Evolutionary conservation across 2,329 filamentous ascomycete species (phyloP).

Genomic region (Teratosphaeria pseudoeucalypti): DNA sequence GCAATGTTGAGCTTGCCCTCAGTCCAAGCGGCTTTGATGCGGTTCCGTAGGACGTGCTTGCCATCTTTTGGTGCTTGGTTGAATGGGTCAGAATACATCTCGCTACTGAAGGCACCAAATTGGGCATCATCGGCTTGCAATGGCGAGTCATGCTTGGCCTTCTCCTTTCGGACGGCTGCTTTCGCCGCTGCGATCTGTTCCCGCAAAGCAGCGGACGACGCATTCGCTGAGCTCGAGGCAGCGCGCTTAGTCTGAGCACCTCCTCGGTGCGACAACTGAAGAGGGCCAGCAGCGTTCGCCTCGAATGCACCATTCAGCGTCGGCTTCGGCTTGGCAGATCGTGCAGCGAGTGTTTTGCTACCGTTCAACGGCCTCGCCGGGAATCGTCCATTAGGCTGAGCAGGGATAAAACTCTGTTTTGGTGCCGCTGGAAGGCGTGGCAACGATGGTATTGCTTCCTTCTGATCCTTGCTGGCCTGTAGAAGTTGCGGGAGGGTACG

Average conservation of each 20-base stretch:
- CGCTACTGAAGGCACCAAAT: constrained; percentile 46
- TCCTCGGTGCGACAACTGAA: background rate
- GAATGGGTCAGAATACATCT: constrained; percentile 56
- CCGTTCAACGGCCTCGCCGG: constrained; percentile 4
- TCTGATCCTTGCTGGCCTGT: constrained; percentile 8
- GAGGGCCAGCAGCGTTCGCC: constrained; percentile 5
- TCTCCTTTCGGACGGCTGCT: constrained; percentile 47
- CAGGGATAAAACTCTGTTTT: constrained; percentile 5
- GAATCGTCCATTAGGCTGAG: background rate
- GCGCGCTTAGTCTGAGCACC: constrained; percentile 6
- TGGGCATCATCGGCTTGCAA: constrained; percentile 13
- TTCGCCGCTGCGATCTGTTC: constrained; percentile 92
- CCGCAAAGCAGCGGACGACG: constrained; percentile 69
- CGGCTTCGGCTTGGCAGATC: constrained; percentile 20
- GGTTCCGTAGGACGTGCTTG: constrained; percentile 60
- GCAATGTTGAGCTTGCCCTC: constrained; percentile 83
- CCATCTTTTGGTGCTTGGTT: constrained; percentile 52
- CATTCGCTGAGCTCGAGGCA: constrained; percentile 11
- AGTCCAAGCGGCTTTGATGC: constrained; percentile 60
- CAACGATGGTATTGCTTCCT: background rate
- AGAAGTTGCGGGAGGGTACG: constrained; percentile 14
- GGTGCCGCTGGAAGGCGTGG: constrained; percentile 8
- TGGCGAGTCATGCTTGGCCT: constrained; percentile 15
- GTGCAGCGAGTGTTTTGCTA: constrained; percentile 28
- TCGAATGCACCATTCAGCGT: constrained; percentile 26